Percentiles rank a stretch among this genome's conserved stretches.
Conservation (phyloP, 768 basidiomycete species). For the Phlegmacium glaucopus region DNA sequence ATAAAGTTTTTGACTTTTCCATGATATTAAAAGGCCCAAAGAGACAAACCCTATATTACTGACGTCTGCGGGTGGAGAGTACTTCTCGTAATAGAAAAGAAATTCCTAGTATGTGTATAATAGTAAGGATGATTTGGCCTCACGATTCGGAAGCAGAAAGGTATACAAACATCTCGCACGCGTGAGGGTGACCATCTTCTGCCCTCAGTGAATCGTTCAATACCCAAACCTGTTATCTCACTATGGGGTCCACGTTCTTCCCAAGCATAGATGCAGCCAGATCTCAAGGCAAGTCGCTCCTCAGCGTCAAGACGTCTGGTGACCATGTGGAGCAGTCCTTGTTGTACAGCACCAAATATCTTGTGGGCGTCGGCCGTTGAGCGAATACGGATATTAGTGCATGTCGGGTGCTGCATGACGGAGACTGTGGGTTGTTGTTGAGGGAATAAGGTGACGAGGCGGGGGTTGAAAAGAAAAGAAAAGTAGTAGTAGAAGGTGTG, state of each 20-base stretch:
- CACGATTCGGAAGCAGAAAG: conserved; percentile 1
- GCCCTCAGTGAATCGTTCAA: conserved; percentile 85
- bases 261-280: conserved; percentile 63
- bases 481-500: neutral
- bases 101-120: conserved; percentile 62
- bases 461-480: neutral
- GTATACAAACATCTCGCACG: conserved; percentile 66
- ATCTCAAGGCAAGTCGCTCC: conserved; percentile 56
- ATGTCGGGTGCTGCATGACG: conserved; percentile 75
- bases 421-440: no score
- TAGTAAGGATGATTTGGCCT: conserved; percentile 9
- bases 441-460: no score
- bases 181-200: conserved; percentile 81
- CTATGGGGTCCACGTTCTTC: conserved; percentile 73
- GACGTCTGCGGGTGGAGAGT: conserved; percentile 44
- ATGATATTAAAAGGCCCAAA: conserved; percentile 4
- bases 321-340: conserved; percentile 65
- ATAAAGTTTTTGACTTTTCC: conserved; percentile 11
- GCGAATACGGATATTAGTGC: conserved; percentile 68
- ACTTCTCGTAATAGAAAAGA: conserved; percentile 82
- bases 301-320: conserved; percentile 75
- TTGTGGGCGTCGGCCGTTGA: conserved; percentile 77
- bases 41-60: conserved; percentile 38
- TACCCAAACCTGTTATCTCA: conserved; percentile 75
- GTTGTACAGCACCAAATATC: conserved; percentile 71